Evolutionary conservation across 495 filamentous ascomycete genomes (phyloP).

Genomic region (Hypoxylon fuscum): DNA sequence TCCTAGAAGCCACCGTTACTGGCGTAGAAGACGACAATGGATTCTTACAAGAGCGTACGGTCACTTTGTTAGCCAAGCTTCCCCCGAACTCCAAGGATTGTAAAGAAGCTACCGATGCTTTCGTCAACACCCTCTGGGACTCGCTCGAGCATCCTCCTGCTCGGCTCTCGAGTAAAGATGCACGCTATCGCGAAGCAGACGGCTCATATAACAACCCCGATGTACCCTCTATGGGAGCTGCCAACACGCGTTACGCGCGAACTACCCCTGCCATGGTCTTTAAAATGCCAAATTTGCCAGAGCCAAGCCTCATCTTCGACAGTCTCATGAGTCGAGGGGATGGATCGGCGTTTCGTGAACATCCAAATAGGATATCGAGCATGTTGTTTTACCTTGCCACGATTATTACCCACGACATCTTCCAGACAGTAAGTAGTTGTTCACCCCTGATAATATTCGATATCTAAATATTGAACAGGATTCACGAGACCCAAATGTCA

Average conservation of each 20-base stretch:
- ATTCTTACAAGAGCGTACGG: constrained; percentile 49
- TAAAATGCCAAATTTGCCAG: constrained; percentile 70
- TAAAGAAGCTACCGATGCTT: constrained; percentile 44
- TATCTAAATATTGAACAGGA: constrained; percentile 24
- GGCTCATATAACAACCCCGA: constrained; percentile 69
- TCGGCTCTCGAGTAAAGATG: constrained; percentile 55
- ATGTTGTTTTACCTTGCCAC: constrained; percentile 83
- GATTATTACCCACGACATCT: constrained; percentile 80
- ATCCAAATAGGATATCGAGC: constrained; percentile 78
- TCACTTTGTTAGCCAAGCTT: constrained; percentile 49
- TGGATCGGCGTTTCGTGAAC: constrained; percentile 63
- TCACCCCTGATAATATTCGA: neutral
- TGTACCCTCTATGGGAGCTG: constrained; percentile 67
- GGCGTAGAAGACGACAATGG: constrained; percentile 50
- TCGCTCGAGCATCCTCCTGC: constrained; percentile 71
- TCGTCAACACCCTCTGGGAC: constrained; percentile 68
- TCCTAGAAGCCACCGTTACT: constrained; percentile 44
- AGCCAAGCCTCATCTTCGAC: constrained; percentile 78
- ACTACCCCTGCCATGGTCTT: constrained; percentile 62
- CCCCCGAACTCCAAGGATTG: constrained; percentile 42
- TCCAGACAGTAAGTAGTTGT: constrained; percentile 33
- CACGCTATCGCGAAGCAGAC: constrained; percentile 69
- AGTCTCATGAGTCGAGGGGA: constrained; percentile 66
- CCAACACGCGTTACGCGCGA: constrained; percentile 70
- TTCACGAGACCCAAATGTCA: constrained; percentile 56